Evolutionary conservation across 148 eudicot genomes (phyloP).

Genomic region (Vaccinium myrtillus): DNA sequence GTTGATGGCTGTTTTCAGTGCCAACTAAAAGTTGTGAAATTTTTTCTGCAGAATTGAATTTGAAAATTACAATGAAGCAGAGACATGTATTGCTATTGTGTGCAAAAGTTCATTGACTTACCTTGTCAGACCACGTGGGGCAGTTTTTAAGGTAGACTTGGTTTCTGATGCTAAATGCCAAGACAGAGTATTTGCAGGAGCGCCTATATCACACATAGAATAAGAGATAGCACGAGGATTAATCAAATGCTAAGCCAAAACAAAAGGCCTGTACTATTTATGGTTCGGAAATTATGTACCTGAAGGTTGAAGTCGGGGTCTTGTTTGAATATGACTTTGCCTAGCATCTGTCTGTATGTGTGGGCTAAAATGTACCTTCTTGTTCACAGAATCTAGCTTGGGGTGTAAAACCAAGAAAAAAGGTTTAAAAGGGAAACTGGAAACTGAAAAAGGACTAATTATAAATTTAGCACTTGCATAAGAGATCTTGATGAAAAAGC

Average conservation of each 20-base stretch:
- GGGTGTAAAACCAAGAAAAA: constrained; percentile 10
- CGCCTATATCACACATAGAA: constrained; percentile 37
- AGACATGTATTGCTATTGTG: background rate
- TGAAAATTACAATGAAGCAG: background rate
- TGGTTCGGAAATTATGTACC: constrained; percentile 35
- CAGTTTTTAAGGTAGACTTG: constrained; percentile 58
- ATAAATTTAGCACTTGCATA: constrained; percentile 4
- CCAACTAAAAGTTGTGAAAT: background rate
- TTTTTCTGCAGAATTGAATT: background rate
- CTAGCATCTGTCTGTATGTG: constrained; percentile 50
- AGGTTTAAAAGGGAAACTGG: background rate
- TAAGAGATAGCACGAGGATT: background rate
- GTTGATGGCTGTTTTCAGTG: background rate
- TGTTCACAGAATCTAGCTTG: constrained; percentile 58
- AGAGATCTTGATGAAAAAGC: constrained; percentile 11
- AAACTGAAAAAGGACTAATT: background rate
- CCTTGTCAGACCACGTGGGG: constrained; percentile 58
- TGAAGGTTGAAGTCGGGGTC: constrained; percentile 62
- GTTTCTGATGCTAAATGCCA: constrained; percentile 94
- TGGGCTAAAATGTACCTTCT: constrained; percentile 93
- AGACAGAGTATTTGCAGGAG: constrained; percentile 75
- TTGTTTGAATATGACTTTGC: constrained; percentile 58
- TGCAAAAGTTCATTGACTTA: constrained; percentile 24
- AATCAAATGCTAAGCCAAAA: background rate
- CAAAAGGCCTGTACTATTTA: background rate